Conservation (phyloP, 2,329 filamentous ascomycete genomes). For the Didymella glomerata region DNA sequence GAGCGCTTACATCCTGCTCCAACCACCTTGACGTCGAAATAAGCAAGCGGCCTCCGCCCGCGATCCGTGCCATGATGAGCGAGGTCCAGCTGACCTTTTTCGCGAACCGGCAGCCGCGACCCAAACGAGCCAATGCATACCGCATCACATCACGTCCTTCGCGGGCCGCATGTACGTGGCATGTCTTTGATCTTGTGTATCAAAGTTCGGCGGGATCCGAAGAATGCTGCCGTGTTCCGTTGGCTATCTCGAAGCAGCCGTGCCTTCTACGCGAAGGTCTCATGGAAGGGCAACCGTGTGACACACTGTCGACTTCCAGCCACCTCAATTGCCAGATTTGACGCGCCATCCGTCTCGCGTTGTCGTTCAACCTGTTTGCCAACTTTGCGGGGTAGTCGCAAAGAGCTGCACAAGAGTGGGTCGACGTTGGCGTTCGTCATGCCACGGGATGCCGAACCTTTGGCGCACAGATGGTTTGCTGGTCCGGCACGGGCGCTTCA, state of each 20-base stretch:
- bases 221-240: slow-evolving; percentile 11
- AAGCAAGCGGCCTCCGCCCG: slow-evolving; percentile 10
- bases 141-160: slow-evolving; percentile 13
- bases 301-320: slow-evolving; percentile 2
- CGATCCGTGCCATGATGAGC: neutral
- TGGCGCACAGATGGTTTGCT: slow-evolving; percentile 12
- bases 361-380: slow-evolving; percentile 12
- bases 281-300: slow-evolving; percentile 6
- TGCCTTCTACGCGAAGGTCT: slow-evolving; percentile 4
- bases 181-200: slow-evolving; percentile 19
- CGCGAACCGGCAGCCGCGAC: neutral
- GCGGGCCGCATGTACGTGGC: slow-evolving; percentile 16
- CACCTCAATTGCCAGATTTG: slow-evolving; percentile 6
- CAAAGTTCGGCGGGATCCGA: slow-evolving; percentile 17
- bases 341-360: slow-evolving; percentile 7
- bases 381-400: slow-evolving; percentile 13
- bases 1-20: slow-evolving; percentile 12
- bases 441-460: slow-evolving; percentile 21
- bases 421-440: slow-evolving; percentile 18
- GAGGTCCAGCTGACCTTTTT: slow-evolving; percentile 11
- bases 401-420: slow-evolving; percentile 20
- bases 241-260: slow-evolving; percentile 7
- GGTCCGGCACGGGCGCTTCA: slow-evolving; percentile 14
- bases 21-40: slow-evolving; percentile 3
- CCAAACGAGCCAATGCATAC: slow-evolving; percentile 5